Conservation (phyloP, 2,329 filamentous ascomycete species). For the Exophiala sp. region DNA sequence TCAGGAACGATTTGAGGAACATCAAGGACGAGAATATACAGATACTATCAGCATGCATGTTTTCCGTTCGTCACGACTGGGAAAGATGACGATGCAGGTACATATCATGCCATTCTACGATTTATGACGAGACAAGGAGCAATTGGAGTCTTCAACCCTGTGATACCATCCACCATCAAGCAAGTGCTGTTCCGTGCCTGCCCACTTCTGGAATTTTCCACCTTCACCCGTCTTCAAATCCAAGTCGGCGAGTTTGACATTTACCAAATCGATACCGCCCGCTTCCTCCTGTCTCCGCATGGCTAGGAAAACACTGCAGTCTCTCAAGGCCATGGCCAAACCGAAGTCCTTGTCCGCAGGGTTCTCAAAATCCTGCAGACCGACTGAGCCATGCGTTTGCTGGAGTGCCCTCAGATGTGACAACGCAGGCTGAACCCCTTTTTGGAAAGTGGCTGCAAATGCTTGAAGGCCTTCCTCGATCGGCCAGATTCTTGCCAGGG, state of each 20-base stretch:
- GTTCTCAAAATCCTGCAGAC: conserved; percentile 28
- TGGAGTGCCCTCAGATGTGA: conserved; percentile 30
- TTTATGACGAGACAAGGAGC: conserved; percentile 15
- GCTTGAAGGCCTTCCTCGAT: conserved; percentile 33
- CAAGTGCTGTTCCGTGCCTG: conserved; percentile 58
- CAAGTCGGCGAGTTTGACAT: conserved; percentile 65
- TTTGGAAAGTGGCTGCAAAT: conserved; percentile 29
- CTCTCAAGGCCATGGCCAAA: conserved; percentile 74
- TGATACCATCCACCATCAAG: conserved; percentile 67
- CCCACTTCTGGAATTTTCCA: conserved; percentile 68
- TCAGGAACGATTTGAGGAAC: conserved; percentile 54
- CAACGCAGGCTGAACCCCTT: conserved; percentile 36
- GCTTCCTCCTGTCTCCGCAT: conserved; percentile 35
- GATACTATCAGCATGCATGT: conserved; percentile 51
- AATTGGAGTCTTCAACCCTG: conserved; percentile 34
- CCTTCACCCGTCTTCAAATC: conserved; percentile 67
- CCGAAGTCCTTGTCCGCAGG: conserved; percentile 48
- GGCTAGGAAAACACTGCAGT: conserved; percentile 66
- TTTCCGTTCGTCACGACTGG: conserved; percentile 42
- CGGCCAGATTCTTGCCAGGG: conserved; percentile 31
- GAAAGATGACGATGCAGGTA: conserved; percentile 1
- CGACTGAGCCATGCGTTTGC: conserved; percentile 27
- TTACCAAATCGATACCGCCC: conserved; percentile 31
- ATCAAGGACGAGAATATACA: conserved; percentile 52
- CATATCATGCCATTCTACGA: background rate